Evolutionary conservation across 1,139 yeast genomes (phyloP), one percentile per base, ranked within the genome.

Genomic region (Candida neerlandica): DNA sequence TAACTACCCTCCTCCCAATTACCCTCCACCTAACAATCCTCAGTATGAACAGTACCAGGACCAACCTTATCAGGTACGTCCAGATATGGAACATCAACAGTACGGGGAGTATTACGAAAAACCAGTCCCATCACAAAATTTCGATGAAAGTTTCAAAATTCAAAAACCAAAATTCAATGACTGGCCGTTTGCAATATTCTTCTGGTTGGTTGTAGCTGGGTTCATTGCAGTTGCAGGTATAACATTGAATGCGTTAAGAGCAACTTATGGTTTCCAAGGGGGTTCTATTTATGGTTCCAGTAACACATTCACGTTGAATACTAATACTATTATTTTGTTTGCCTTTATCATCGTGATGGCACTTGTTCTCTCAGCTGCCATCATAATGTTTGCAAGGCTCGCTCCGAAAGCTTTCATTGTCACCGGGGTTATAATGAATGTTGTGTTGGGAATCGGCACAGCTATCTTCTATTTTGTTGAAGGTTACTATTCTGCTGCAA

Each of bases 401-500:
- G 81, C 81, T 48, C 89, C 97, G 11, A 75, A 77, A 51, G 65
- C 78, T 46, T 92, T 91, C 65, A 88, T 92, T 57, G 78, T 81
- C 50, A 69, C 83, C 23, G 89, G 96, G 2, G 78, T 90, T 58
- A 73, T 88, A 27, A 67, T 85, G 45, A 90, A 89, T 60, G 74
- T 89, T 29, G 61, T 85, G 1, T 65, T 89, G 50, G 92, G 95
- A 1, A 60, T 89, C 33, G 96, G 88, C 12, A 85, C 96, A 5
- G 81, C 90, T 6, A 82, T 89, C 54, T 86, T 81, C 67, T 89
- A 87, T 63, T 76, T 89, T 60, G 81, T 77, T 2, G 69, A 73
- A 53, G 70, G 75, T 34, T 86, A 89, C 65, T 89, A 84, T 71
- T 84, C 91, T 9, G 92, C 96, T 0, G 96, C 90, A 4, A 73